Conservation (phyloP, 257 asterid genomes). For the Coffea canephora region DNA sequence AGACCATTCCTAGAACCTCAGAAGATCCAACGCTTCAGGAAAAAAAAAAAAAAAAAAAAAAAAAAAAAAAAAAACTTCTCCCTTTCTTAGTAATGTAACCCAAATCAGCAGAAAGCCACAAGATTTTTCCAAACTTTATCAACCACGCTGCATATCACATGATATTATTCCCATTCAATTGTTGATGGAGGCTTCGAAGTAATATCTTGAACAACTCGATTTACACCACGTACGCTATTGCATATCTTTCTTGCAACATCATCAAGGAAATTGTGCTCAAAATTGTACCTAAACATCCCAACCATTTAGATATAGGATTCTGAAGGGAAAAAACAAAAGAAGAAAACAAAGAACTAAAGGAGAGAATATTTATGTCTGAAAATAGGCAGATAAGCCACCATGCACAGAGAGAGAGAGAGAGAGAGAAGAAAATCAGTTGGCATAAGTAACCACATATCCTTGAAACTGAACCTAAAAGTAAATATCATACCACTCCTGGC, state of each 20-base stretch:
- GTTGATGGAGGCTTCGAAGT: slow-evolving; percentile 99
- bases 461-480: background rate
- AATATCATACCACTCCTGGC: background rate
- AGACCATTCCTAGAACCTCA: background rate
- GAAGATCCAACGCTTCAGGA: background rate
- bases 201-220: slow-evolving; percentile 89
- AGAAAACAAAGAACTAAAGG: background rate
- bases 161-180: slow-evolving; percentile 83
- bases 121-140: background rate
- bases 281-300: slow-evolving; percentile 66
- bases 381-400: background rate
- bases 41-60: too few species aligned
- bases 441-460: background rate
- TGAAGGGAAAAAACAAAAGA: background rate
- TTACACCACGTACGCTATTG: slow-evolving; percentile 92
- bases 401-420: too few species aligned
- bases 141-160: background rate
- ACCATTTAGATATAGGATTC: background rate
- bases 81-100: background rate
- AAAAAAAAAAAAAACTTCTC: background rate
- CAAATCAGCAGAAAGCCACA: too few species aligned
- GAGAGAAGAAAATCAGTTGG: background rate
- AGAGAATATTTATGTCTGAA: background rate
- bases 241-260: slow-evolving; percentile 83
- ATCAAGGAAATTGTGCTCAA: slow-evolving; percentile 77